Evolutionary conservation across 106 monocot genomes (phyloP).

Genomic region (Narthecium ossifragum): DNA sequence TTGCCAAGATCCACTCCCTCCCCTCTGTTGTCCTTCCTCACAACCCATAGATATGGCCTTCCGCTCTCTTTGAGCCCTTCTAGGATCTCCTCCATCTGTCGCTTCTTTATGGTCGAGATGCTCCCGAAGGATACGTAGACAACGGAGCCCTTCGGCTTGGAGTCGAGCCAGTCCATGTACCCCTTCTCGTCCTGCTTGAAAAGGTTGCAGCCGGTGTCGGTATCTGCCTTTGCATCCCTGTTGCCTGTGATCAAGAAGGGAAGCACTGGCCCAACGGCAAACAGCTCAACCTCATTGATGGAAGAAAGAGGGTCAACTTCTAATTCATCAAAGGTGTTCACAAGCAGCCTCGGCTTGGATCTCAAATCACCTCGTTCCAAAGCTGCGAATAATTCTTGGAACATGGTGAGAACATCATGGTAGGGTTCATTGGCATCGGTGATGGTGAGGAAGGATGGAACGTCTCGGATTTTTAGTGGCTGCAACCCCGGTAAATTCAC

Average conservation of each 20-base stretch:
- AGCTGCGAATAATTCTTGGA: no score
- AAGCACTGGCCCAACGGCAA: slow-evolving; percentile 17
- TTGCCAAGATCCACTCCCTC: not conserved
- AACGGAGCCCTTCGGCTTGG: slow-evolving; percentile 10
- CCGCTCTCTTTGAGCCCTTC: slow-evolving; percentile 8
- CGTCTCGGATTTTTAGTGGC: slow-evolving; percentile 14
- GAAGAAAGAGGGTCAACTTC: slow-evolving; percentile 11
- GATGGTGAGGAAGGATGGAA: slow-evolving; percentile 15
- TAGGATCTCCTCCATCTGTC: slow-evolving; percentile 18
- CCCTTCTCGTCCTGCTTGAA: not conserved
- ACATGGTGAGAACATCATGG: not conserved
- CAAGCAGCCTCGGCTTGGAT: slow-evolving; percentile 13
- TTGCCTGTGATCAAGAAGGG: not conserved
- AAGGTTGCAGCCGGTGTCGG: not conserved
- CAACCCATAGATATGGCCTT: slow-evolving; percentile 23
- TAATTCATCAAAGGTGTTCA: slow-evolving; percentile 29
- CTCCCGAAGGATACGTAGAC: slow-evolving; percentile 33
- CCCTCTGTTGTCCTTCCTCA: slow-evolving; percentile 9
- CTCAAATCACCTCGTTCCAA: no score
- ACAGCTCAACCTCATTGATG: slow-evolving; percentile 7
- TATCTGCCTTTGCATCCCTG: not conserved
- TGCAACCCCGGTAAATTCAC: slow-evolving; percentile 9
- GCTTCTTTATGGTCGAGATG: not conserved
- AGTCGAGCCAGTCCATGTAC: slow-evolving; percentile 30
- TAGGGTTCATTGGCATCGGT: not conserved